phyloP scores from a whole-genome alignment of 768 basidiomycete species.

The Naematelia encephala region DNA sequence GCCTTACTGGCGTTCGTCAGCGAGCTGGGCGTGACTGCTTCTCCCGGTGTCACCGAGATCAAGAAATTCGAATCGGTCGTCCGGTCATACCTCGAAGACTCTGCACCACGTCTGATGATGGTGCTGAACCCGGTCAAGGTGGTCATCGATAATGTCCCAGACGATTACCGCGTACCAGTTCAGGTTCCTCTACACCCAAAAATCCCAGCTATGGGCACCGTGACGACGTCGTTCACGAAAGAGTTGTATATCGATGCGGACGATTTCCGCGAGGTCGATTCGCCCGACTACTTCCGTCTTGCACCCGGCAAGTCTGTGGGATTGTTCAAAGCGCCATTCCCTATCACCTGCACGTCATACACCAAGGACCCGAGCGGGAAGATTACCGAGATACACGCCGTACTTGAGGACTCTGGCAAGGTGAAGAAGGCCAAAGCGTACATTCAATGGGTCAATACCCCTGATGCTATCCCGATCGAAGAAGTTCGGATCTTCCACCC shows the following conservation, averaged over 20 bases:
- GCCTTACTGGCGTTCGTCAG: conserved; percentile 91
- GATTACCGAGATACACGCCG: conserved; percentile 74
- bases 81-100: conserved; percentile 81
- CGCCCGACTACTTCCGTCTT: conserved; percentile 92
- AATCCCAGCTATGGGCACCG: conserved; percentile 77
- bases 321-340: conserved; percentile 84
- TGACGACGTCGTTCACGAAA: conserved; percentile 70
- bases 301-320: conserved; percentile 98
- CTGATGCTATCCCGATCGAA: conserved; percentile 62
- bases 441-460: conserved; percentile 80
- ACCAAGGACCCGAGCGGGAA: conserved; percentile 72
- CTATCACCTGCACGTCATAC: conserved; percentile 89
- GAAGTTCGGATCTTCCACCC: conserved; percentile 90
- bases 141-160: conserved; percentile 82
- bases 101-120: conserved; percentile 84
- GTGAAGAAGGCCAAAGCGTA: conserved; percentile 71
- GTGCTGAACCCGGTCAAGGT: conserved; percentile 86
- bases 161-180: conserved; percentile 75
- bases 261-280: conserved; percentile 85
- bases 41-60: conserved; percentile 76
- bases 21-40: conserved; percentile 86
- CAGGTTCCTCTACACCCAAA: conserved; percentile 95
- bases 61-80: conserved; percentile 85
- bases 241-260: conserved; percentile 88
- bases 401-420: conserved; percentile 63